Evolutionary conservation across 2,329 filamentous ascomycete genomes (phyloP).

Genomic region (Alternaria solani): DNA sequence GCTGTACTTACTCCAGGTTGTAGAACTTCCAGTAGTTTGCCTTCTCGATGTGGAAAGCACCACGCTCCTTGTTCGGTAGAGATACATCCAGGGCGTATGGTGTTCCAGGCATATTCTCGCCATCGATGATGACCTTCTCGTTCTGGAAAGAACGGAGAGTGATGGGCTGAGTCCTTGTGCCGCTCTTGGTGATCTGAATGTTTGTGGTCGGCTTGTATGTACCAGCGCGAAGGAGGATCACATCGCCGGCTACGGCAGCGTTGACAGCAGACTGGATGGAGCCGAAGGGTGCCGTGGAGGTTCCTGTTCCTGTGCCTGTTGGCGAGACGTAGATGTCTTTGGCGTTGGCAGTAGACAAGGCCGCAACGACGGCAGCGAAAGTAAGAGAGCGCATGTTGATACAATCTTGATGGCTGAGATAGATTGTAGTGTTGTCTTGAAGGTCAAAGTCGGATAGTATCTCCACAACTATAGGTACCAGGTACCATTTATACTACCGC

Average conservation of each 20-base stretch:
- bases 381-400: background rate
- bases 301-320: constrained; percentile 52
- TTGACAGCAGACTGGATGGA: constrained; percentile 60
- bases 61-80: constrained; percentile 52
- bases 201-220: constrained; percentile 58
- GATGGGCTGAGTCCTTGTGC: constrained; percentile 40
- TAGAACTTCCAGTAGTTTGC: constrained; percentile 59
- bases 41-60: constrained; percentile 59
- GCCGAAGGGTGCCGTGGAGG: constrained; percentile 51
- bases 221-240: constrained; percentile 55
- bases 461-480: background rate
- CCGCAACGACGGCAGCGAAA: constrained; percentile 2
- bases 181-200: constrained; percentile 54
- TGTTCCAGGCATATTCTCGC: constrained; percentile 19
- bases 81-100: constrained; percentile 19
- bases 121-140: constrained; percentile 24
- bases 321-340: constrained; percentile 58
- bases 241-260: constrained; percentile 57
- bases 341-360: background rate
- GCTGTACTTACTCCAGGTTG: constrained; percentile 37
- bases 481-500: background rate
- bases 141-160: constrained; percentile 19
- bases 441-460: background rate
- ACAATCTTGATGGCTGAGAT: background rate
- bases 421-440: background rate